Evolutionary conservation across 1,139 yeast genomes (phyloP), one percentile per base, ranked within the genome.

Genomic region (Saccharomyces hybrid): DNA sequence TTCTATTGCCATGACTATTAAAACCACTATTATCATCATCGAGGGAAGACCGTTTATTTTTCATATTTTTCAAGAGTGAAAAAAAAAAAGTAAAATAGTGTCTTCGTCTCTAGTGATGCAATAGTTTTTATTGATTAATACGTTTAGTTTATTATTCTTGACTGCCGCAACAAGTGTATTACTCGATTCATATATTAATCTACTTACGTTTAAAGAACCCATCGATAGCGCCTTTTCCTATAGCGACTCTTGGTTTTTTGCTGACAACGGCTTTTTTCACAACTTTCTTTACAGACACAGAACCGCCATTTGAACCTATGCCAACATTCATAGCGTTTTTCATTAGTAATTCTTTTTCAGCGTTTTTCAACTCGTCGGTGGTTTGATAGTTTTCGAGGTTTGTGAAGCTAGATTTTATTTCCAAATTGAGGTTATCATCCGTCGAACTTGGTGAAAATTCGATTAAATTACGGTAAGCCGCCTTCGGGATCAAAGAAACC

Each of bases 151-250:
- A 20, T 20, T 20, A 20, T 20, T 20, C 23, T 20, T 20, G 23
- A 1, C 23, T 0, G 23, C 23, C 23, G 23, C 23, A 20, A 20
- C 23, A 20, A 20, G 23, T 20, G 23, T 20, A 20, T 20, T 20
- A 20, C 23, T 20, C 23, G 23, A 20, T 0, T 20, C 23, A 20
- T 20, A 20, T 20, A 20, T 1, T 20, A 20, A 20, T 7, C 20
- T 48, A 38, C 51, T 57, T 50, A 52, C 56, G 59, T 60, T 76
- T 79, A 70, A 83, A 83, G 60, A 83, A 83, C 50, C 81, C 78
- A 64, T 83, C 88, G 34, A 83, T 71, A 1, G 86, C 86, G 2
- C 88, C 88, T 61, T 74, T 79, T 0, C 86, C 86, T 11, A 73
- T 75, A 0, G 80, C 80, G 0, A 81, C 82, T 58, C 77, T 79